These are phyloP conservation scores for Phellopilus nigrolimitatus DNA, from an alignment of 1,284 basidiomycete genomes.

Conservation along the genomic window DNA sequence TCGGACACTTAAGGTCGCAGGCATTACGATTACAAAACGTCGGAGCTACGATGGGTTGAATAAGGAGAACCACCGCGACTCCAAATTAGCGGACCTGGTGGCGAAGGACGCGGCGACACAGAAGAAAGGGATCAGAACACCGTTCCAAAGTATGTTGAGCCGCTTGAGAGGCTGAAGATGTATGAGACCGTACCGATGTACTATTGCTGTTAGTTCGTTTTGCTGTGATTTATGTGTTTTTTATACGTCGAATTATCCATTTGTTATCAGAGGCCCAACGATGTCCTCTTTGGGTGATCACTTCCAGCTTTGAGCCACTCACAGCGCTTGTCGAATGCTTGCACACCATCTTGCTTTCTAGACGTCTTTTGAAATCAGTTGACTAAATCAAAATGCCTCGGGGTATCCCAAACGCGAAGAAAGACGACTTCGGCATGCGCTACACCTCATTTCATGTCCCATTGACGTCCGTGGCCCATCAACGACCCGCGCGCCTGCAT, in stretches of 20 bases:
- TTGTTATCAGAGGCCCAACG: neutral
- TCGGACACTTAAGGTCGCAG: slow-evolving; percentile 2
- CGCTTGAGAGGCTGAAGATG: slow-evolving; percentile 12
- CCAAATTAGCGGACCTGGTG: neutral
- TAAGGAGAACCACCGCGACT: slow-evolving; percentile 6
- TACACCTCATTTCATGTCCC: slow-evolving; percentile 80
- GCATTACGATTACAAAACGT: slow-evolving; percentile 3
- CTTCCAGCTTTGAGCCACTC: too few relatives aligned
- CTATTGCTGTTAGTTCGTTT: too few relatives aligned
- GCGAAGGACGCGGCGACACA: neutral
- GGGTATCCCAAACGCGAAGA: slow-evolving; percentile 71
- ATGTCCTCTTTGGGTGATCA: neutral
- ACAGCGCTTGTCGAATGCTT: too few relatives aligned
- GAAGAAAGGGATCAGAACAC: slow-evolving; percentile 6
- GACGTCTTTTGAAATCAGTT: neutral
- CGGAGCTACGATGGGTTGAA: neutral
- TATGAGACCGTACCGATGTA: too few relatives aligned
- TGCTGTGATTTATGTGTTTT: neutral
- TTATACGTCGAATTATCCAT: too few relatives aligned
- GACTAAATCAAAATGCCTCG: slow-evolving; percentile 55
- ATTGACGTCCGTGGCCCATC: slow-evolving; percentile 47
- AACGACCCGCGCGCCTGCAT: neutral
- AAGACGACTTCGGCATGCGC: slow-evolving; percentile 72
- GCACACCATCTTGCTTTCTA: neutral
- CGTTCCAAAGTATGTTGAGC: slow-evolving; percentile 15